Base-by-base conservation (phyloP, 805 yeast species). In the Wickerhamiella slavikovae region DNA sequence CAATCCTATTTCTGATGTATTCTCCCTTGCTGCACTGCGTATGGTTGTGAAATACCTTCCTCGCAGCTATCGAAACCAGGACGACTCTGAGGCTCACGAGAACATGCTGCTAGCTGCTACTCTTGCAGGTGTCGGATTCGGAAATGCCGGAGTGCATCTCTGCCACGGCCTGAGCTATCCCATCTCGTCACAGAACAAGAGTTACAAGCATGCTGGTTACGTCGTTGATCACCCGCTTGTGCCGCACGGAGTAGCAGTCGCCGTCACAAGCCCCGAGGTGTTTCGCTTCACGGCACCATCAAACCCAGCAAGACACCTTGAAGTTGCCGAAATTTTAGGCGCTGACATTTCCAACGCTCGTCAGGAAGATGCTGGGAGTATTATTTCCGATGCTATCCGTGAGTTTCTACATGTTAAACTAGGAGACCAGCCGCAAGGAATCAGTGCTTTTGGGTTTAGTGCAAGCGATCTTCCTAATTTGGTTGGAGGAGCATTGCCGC, bases 241-340 rank as follows among this genome's bases (percentile, higher is more conserved):
- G 28, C 63, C 63, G 9, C 63, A 58, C 33, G 63, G 63, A 20
- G 60, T 58, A 19, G 46, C 54, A 25, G 62, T 58, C 13, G 62
- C 62, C 11, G 58, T 58, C 6, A 50, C 61, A 6, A 48, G 61
- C n/a, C 63, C 63, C 4, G 53, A 58, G 18, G 63, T 58, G 12
- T 54, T 54, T 45, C 38, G 42, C 27, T 53, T 45, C 38, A 49
- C 58, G 9, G 58, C 51, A 1, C 38, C 58, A n/a, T 42, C 55
- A 8, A 51, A 50, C 35, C 58, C 58, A 4, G 51, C 49, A 20
- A 46, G 58, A 8, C 58, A 54, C 34, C 38, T 54, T 18, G 41
- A 49, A 32, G 50, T 51, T 3, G 58, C 58, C 13, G 42, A 40
- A 22, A 37, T 48, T 7, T 49, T 54, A 28, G 58, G 58, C 8